phyloP scores from a whole-genome alignment of 2,329 filamentous ascomycete species.

The Pleurostoma richardsiae region DNA sequence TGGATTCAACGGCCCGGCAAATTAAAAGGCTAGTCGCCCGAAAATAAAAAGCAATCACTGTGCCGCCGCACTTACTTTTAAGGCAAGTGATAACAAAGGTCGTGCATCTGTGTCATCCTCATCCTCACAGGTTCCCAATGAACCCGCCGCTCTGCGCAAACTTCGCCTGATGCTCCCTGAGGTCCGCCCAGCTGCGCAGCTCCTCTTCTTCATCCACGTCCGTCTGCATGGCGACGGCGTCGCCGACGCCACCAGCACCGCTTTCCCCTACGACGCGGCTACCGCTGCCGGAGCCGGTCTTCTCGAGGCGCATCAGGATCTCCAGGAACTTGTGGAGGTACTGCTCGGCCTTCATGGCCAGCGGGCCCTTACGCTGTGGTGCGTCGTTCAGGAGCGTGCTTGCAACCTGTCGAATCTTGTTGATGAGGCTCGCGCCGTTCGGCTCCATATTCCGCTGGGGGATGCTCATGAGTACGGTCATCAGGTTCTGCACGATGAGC shows the following conservation, averaged over 20 bases:
- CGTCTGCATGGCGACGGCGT: constrained; percentile 33
- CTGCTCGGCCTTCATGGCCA: constrained; percentile 58
- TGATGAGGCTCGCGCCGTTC: constrained; percentile 61
- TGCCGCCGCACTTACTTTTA: too few species aligned
- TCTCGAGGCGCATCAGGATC: constrained; percentile 69
- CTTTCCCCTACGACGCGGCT: too few species aligned
- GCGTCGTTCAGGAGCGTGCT: constrained; percentile 66
- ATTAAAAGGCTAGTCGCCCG: too few species aligned
- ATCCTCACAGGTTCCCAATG: too few species aligned
- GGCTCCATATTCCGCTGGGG: constrained; percentile 81
- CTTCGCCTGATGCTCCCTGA: constrained; percentile 64
- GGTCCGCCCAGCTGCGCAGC: constrained; percentile 69
- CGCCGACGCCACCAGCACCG: constrained; percentile 3
- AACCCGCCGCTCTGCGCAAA: too few species aligned
- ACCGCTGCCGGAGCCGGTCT: constrained; percentile 37
- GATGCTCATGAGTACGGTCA: constrained; percentile 70
- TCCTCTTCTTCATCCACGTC: constrained; percentile 69
- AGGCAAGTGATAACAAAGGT: too few species aligned
- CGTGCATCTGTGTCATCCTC: too few species aligned
- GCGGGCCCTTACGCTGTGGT: constrained; percentile 43
- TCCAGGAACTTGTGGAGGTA: constrained; percentile 70
- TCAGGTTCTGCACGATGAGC: constrained; percentile 73
- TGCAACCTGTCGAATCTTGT: constrained; percentile 81
- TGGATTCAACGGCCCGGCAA: too few species aligned
- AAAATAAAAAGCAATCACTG: too few species aligned